Evolutionary conservation across 768 basidiomycete species (phyloP).

Genomic region (Chalciporus sphaerocephalus): DNA sequence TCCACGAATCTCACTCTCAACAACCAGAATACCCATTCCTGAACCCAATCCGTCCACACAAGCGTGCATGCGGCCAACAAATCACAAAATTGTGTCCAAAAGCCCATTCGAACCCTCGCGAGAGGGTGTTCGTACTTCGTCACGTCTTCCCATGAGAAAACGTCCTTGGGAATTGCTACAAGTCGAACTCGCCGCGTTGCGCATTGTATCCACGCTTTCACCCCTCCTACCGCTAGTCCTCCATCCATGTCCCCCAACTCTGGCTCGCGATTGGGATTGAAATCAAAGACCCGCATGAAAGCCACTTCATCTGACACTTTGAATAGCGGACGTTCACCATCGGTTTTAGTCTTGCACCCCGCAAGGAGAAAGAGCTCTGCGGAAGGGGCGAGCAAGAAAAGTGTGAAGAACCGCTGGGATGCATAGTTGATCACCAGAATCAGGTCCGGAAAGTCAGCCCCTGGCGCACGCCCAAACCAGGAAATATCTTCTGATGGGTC

Average conservation of each 20-base stretch:
- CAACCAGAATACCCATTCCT: slow-evolving; percentile 36
- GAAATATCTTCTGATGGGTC: slow-evolving; percentile 19
- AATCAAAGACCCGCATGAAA: background rate
- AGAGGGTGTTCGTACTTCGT: too few relatives aligned
- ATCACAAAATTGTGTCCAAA: slow-evolving; percentile 6
- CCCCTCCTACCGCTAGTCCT: too few relatives aligned
- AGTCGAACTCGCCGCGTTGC: slow-evolving; percentile 14
- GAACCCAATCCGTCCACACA: slow-evolving; percentile 32
- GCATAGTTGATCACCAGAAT: slow-evolving; percentile 40
- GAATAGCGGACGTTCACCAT: background rate
- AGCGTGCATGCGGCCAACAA: slow-evolving; percentile 19
- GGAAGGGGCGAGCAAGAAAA: slow-evolving; percentile 42
- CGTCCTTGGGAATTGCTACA: too few relatives aligned
- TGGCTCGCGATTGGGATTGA: too few relatives aligned
- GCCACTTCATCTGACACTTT: too few relatives aligned
- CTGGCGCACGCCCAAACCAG: background rate
- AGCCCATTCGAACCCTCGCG: too few relatives aligned
- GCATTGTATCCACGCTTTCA: background rate
- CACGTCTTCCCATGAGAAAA: too few relatives aligned
- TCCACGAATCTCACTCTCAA: slow-evolving; percentile 44
- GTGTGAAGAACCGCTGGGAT: slow-evolving; percentile 45
- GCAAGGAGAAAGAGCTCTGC: slow-evolving; percentile 24
- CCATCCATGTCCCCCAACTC: too few relatives aligned
- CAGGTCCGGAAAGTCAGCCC: background rate
- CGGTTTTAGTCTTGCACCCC: slow-evolving; percentile 18